Conservation (phyloP, 2,329 filamentous ascomycete species). For the Cladosporium sp. region DNA sequence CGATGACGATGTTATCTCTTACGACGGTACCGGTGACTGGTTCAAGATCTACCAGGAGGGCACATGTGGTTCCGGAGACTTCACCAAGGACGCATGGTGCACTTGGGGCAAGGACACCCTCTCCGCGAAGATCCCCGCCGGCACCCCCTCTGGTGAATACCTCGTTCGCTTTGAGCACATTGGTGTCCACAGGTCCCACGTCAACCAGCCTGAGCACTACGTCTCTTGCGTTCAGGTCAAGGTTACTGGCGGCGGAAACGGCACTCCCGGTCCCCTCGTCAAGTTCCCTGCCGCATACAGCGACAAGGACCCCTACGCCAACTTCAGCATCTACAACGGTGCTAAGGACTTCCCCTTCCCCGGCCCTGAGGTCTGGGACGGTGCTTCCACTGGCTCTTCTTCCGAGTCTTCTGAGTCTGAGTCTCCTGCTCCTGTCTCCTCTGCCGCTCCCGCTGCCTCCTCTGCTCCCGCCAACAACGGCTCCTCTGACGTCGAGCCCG, state of each 20-base stretch:
- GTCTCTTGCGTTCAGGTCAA: slow-evolving; percentile 26
- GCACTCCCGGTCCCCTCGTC: slow-evolving; percentile 24
- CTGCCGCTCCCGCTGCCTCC: neutral
- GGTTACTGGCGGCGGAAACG: slow-evolving; percentile 26
- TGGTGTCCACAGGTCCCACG: slow-evolving; percentile 31
- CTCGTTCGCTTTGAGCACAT: slow-evolving; percentile 18
- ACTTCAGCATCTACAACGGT: slow-evolving; percentile 25
- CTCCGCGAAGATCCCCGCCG: slow-evolving; percentile 9
- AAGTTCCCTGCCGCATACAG: slow-evolving; percentile 28
- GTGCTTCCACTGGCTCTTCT: slow-evolving; percentile 3
- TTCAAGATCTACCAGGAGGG: slow-evolving; percentile 13
- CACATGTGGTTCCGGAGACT: neutral
- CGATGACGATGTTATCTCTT: neutral
- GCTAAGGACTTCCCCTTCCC: slow-evolving; percentile 21
- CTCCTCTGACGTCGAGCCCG: neutral
- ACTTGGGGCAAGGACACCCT: neutral
- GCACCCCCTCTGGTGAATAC: slow-evolving; percentile 16
- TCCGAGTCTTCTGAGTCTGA: neutral
- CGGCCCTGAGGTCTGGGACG: slow-evolving; percentile 24
- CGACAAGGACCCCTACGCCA: slow-evolving; percentile 23
- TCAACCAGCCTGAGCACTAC: slow-evolving; percentile 5
- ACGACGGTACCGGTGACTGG: slow-evolving; percentile 9
- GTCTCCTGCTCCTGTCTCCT: neutral
- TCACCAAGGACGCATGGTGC: neutral
- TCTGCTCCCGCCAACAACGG: neutral